Conservation (phyloP, 1,284 basidiomycete genomes). For the Takashimella koratensis region DNA sequence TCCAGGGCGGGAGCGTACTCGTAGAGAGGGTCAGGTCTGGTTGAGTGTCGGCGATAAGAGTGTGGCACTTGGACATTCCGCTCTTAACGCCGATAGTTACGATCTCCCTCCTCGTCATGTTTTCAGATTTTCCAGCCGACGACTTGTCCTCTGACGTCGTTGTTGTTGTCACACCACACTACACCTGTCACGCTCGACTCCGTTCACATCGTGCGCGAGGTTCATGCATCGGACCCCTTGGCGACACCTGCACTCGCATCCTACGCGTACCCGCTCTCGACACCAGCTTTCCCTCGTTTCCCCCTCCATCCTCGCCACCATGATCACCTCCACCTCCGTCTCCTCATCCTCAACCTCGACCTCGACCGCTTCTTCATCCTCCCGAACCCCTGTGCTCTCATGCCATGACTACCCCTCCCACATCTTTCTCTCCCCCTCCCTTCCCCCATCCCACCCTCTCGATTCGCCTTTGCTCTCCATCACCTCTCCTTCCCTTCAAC, state of each 20-base stretch:
- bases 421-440: constrained; percentile 13
- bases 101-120: no score
- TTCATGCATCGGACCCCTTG: not conserved
- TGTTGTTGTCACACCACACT: not conserved
- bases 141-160: not conserved
- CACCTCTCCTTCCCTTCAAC: constrained; percentile 15
- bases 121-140: no score
- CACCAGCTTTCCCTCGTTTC: not conserved
- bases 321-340: not conserved
- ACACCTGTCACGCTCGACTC: no score
- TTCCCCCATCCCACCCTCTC: constrained; percentile 25
- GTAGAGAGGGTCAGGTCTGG: not conserved
- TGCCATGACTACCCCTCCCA: constrained; percentile 15
- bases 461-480: constrained; percentile 33
- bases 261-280: not conserved
- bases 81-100: not conserved
- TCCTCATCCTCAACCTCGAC: not conserved
- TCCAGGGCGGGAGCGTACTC: not conserved
- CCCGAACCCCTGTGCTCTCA: constrained; percentile 27
- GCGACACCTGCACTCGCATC: no score
- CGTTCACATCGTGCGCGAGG: not conserved
- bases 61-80: not conserved
- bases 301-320: not conserved
- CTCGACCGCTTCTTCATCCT: not conserved
- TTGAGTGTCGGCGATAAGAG: not conserved